phyloP scores from a whole-genome alignment of 106 monocot species.

The Ottelia alismoides region DNA sequence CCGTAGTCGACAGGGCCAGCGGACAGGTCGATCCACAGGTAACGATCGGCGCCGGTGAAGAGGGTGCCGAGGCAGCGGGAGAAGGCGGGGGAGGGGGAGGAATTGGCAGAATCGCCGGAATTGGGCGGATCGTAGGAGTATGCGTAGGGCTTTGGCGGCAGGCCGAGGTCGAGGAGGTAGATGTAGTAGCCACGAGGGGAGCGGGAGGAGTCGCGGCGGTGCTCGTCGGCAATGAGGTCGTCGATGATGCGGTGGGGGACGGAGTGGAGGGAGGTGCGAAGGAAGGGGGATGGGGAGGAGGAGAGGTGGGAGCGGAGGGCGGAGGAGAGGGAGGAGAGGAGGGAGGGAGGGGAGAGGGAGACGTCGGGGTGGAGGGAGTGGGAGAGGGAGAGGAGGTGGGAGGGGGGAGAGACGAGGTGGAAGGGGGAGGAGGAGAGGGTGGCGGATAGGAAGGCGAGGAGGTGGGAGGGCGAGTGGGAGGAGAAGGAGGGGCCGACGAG shows the following conservation, averaged over 20 bases:
- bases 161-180: conserved; percentile 51
- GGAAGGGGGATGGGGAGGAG: conserved; percentile 36
- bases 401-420: conserved; percentile 24
- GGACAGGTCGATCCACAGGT: conserved; percentile 78
- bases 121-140: conserved; percentile 59
- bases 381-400: conserved; percentile 45
- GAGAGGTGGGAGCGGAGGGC: conserved; percentile 46
- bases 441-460: conserved; percentile 34
- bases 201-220: neutral
- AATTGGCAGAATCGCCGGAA: conserved; percentile 4
- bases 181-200: conserved; percentile 17
- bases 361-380: conserved; percentile 53
- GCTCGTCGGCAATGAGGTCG: conserved; percentile 19
- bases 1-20: conserved; percentile 88
- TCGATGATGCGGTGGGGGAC: conserved; percentile 47
- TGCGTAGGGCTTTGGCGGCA: conserved; percentile 46
- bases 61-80: conserved; percentile 62
- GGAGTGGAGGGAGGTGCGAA: conserved; percentile 29
- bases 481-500: conserved; percentile 68
- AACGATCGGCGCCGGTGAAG: conserved; percentile 53
- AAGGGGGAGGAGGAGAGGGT: conserved; percentile 30
- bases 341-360: conserved; percentile 18
- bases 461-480: conserved; percentile 15
- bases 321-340: conserved; percentile 21
- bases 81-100: conserved; percentile 23